phyloP scores from a whole-genome alignment of 2,329 filamentous ascomycete species.

The Cercospora zeina region DNA sequence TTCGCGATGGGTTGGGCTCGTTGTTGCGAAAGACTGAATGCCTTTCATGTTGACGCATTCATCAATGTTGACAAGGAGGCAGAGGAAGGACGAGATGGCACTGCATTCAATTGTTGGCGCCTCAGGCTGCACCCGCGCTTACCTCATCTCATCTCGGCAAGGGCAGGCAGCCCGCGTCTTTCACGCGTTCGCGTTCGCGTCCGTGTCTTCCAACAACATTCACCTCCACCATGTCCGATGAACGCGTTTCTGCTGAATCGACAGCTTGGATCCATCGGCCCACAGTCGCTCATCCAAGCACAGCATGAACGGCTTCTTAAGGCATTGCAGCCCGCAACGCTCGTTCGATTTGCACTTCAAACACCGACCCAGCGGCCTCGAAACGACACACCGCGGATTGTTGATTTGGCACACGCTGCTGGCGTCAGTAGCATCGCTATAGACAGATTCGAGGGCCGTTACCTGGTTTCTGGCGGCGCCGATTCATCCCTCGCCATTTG shows the following conservation, averaged over 20 bases:
- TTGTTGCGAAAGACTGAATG: too few relatives aligned
- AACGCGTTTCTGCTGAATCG: slow-evolving; percentile 75
- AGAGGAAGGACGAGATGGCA: too few relatives aligned
- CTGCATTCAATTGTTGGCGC: too few relatives aligned
- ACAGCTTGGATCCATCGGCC: slow-evolving; percentile 66
- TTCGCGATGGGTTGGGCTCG: too few relatives aligned
- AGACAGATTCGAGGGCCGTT: slow-evolving; percentile 77
- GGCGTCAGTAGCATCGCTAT: slow-evolving; percentile 78
- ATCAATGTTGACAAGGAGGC: too few relatives aligned
- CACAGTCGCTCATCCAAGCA: slow-evolving; percentile 64
- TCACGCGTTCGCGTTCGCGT: too few relatives aligned
- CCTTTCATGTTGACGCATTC: too few relatives aligned
- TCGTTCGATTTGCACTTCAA: slow-evolving; percentile 69
- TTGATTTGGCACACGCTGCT: slow-evolving; percentile 58
- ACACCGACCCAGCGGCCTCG: slow-evolving; percentile 41
- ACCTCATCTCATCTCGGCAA: too few relatives aligned
- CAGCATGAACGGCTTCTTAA: slow-evolving; percentile 67
- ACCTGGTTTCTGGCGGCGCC: slow-evolving; percentile 79
- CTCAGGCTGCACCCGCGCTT: too few relatives aligned
- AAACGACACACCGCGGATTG: not conserved
- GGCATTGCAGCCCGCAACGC: slow-evolving; percentile 66
- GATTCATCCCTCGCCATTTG: slow-evolving; percentile 83
- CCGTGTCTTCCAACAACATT: not conserved
- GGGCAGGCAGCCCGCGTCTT: too few relatives aligned
- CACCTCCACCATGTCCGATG: slow-evolving; percentile 50